Evolutionary conservation across 441 rosid species (phyloP).

Genomic region (Syzygium syzygioides): DNA sequence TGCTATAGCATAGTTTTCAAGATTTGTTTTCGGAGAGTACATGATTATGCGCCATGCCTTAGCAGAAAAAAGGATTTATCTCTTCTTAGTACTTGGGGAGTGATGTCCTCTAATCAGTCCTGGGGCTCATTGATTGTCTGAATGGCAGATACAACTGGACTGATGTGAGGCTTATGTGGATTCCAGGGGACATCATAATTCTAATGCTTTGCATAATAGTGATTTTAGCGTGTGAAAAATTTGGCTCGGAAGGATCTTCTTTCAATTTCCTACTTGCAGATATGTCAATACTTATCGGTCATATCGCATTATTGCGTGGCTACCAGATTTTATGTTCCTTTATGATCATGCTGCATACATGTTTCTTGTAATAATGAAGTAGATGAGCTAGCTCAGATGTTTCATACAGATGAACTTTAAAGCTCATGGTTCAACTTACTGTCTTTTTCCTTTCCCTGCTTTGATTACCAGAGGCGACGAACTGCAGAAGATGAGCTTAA

Average conservation of each 20-base stretch:
- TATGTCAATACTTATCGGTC: background rate
- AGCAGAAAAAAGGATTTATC: background rate
- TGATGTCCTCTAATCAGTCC: background rate
- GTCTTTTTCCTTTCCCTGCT: background rate
- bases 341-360: background rate
- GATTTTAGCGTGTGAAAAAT: background rate
- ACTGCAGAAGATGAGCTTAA: constrained; percentile 95
- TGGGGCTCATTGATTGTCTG: background rate
- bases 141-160: background rate
- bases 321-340: background rate
- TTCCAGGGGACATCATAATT: background rate
- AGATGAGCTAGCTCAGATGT: background rate
- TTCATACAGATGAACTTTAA: background rate
- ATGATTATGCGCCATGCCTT: background rate
- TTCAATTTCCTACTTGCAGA: background rate
- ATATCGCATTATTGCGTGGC: background rate
- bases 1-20: background rate
- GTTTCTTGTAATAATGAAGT: background rate
- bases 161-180: background rate
- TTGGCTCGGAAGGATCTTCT: background rate
- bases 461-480: constrained; percentile 68
- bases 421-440: background rate
- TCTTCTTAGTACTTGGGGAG: background rate
- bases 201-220: background rate
- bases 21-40: background rate